Evolutionary conservation across 345 rosid genomes (phyloP).

Genomic region (Diplotaxis tenuifolia): DNA sequence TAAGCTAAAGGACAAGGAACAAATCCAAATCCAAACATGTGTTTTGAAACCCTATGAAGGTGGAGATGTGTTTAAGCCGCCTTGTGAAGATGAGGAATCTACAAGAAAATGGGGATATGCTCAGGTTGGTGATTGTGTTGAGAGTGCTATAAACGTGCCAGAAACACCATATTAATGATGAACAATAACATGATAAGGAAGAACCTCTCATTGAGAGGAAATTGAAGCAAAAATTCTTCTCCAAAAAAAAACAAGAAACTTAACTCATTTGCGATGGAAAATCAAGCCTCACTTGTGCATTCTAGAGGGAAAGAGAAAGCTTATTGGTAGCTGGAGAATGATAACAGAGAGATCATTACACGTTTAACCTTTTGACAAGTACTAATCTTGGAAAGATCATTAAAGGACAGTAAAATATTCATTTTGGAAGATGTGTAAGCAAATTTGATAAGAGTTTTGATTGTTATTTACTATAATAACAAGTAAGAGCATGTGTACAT

Average conservation of each 20-base stretch:
- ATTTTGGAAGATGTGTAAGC: conserved; percentile 14
- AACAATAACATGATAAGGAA: conserved; percentile 52
- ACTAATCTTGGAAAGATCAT: conserved; percentile 1
- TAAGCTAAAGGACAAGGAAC: no score
- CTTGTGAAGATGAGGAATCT: conserved; percentile 51
- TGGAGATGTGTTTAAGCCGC: no score
- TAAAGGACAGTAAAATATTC: conserved; percentile 14
- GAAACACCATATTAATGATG: conserved; percentile 47
- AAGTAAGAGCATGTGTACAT: no score
- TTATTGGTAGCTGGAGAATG: conserved; percentile 5
- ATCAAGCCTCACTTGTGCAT: conserved; percentile 42
- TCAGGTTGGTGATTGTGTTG: conserved; percentile 60
- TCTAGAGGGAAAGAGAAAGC: conserved; percentile 42
- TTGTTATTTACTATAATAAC: conserved; percentile 5
- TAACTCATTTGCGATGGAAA: conserved; percentile 39
- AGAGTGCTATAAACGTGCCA: conserved; percentile 56
- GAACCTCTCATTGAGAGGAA: conserved; percentile 51
- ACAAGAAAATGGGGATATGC: conserved; percentile 61
- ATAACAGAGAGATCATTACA: conserved; percentile 3
- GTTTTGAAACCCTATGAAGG: no score
- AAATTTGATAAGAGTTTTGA: conserved; percentile 19
- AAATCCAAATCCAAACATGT: no score
- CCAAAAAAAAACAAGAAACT: conserved; percentile 52
- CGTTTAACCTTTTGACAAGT: conserved; percentile 20
- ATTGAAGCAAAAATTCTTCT: conserved; percentile 53